A percentile compares a stretch with the other conserved stretches of the same genome.
These are phyloP conservation scores for Anacardium occidentale DNA, from an alignment of 345 rosid species.

Conservation along the genomic window DNA sequence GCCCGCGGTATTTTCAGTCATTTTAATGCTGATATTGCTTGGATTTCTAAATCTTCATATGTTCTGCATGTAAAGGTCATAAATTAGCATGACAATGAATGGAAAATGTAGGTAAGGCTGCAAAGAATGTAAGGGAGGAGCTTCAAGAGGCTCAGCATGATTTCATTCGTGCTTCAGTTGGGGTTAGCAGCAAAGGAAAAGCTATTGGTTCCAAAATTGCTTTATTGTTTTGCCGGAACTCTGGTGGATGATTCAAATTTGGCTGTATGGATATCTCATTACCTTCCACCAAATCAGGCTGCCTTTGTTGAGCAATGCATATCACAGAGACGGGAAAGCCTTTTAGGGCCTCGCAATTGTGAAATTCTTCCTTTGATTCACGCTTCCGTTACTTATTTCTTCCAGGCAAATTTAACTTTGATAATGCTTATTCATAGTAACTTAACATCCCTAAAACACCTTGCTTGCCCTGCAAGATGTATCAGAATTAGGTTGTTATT, in stretches of 20 bases:
- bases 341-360: slow-evolving; percentile 70
- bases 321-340: slow-evolving; percentile 62
- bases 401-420: slow-evolving; percentile 31
- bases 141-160: slow-evolving; percentile 81
- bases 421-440: slow-evolving; percentile 21
- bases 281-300: slow-evolving; percentile 71
- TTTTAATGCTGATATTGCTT: background rate
- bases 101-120: slow-evolving; percentile 62
- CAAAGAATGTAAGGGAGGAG: slow-evolving; percentile 62
- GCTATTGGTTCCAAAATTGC: slow-evolving; percentile 79
- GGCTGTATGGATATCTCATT: slow-evolving; percentile 80
- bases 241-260: slow-evolving; percentile 67
- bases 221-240: slow-evolving; percentile 71
- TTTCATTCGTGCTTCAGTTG: slow-evolving; percentile 73
- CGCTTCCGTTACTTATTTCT: slow-evolving; percentile 79
- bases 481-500: background rate
- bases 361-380: slow-evolving; percentile 74
- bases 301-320: slow-evolving; percentile 81
- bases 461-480: background rate
- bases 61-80: no score
- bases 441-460: background rate
- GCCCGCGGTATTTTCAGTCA: slow-evolving; percentile 61
- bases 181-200: slow-evolving; percentile 82
- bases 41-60: background rate
- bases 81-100: background rate